Conservation (phyloP, 202 grass and related monocot species). For the Bolboschoenoplectus hybrid region DNA sequence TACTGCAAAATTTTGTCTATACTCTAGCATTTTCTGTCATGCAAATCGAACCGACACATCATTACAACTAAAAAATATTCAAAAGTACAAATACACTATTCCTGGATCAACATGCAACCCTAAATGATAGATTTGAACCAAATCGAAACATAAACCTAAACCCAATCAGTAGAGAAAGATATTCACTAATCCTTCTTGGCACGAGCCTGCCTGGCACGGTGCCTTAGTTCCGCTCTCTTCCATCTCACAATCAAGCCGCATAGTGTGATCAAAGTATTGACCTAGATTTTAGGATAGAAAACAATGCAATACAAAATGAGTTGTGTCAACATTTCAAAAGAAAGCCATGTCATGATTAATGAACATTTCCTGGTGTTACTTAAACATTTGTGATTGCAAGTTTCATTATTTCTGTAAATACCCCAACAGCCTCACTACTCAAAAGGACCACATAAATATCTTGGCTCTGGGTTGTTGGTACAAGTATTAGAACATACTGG, state of each 20-base stretch:
- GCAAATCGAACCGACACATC: constrained; percentile 19
- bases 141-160: constrained; percentile 24
- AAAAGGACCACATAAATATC: neutral
- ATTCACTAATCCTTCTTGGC: constrained; percentile 69
- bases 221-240: constrained; percentile 81
- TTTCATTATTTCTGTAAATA: constrained; percentile 18
- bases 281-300: constrained; percentile 49
- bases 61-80: constrained; percentile 19
- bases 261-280: constrained; percentile 81
- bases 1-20: constrained; percentile 35
- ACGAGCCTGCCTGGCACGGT: constrained; percentile 54
- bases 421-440: neutral
- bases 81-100: neutral
- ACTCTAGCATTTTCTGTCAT: neutral
- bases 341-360: neutral
- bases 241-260: constrained; percentile 73
- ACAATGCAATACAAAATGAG: constrained; percentile 18
- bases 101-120: constrained; percentile 1
- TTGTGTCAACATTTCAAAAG: neutral
- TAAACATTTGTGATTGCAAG: constrained; percentile 22
- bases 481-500: neutral
- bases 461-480: neutral
- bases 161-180: constrained; percentile 13
- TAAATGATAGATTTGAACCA: constrained; percentile 14
- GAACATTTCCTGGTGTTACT: neutral